A percentile compares a stretch with the other conserved stretches of the same genome.
Conservation (phyloP, 2,329 filamentous ascomycete species). For the Fusarium nurragi region DNA sequence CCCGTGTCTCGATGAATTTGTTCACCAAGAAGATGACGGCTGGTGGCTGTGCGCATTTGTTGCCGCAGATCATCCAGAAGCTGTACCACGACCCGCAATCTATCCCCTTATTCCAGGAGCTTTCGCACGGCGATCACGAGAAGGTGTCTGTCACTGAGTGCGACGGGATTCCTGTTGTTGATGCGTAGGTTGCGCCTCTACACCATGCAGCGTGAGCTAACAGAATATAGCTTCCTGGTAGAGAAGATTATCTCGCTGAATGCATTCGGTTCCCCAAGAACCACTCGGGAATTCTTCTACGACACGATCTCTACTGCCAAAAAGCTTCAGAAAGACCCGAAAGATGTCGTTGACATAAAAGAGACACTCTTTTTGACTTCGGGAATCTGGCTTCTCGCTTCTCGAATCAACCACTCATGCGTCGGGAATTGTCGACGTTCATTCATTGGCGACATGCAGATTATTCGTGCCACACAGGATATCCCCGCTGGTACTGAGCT, state of each 20-base stretch:
- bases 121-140: background rate
- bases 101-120: background rate
- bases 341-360: no score
- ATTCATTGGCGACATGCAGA: constrained; percentile 6
- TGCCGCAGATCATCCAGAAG: background rate
- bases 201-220: background rate
- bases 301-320: background rate
- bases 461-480: constrained; percentile 2
- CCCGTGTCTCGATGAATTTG: background rate
- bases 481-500: background rate
- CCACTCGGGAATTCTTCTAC: background rate
- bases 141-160: background rate
- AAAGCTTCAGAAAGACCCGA: background rate
- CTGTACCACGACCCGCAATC: background rate
- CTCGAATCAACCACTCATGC: constrained; percentile 8
- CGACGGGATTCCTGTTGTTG: background rate
- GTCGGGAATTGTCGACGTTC: constrained; percentile 1
- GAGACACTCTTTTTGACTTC: background rate
- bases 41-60: background rate
- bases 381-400: background rate
- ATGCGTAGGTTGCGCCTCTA: background rate
- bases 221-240: background rate
- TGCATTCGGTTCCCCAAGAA: background rate
- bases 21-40: background rate
- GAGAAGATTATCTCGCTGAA: background rate